These are phyloP conservation scores for Eruca vesicaria DNA, from an alignment of 441 rosid genomes.

Conservation along the genomic window DNA sequence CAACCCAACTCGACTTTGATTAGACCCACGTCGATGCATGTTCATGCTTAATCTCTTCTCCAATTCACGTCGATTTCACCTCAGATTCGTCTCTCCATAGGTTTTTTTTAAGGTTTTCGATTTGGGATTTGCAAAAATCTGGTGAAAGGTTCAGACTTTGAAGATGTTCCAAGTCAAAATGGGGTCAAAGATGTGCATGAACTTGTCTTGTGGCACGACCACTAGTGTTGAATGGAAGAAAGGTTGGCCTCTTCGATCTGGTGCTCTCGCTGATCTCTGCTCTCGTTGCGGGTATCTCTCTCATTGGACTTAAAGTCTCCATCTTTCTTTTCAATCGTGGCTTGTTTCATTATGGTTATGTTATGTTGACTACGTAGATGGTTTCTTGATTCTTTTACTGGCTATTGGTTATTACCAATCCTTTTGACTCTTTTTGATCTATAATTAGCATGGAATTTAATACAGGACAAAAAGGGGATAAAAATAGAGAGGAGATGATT, in stretches of 20 bases:
- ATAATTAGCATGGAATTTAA: constrained; percentile 14
- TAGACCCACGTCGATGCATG: constrained; percentile 42
- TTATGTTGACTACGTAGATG: too few relatives aligned
- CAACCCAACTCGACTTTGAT: constrained; percentile 8
- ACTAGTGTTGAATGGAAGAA: constrained; percentile 69
- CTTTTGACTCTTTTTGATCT: constrained; percentile 7
- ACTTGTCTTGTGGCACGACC: constrained; percentile 58
- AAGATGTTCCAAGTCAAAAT: constrained; percentile 30
- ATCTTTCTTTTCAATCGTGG: constrained; percentile 5
- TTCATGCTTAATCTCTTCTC: background rate
- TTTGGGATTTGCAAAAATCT: constrained; percentile 12
- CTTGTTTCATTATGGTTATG: background rate
- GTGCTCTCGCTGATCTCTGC: constrained; percentile 78
- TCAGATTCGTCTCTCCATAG: constrained; percentile 33
- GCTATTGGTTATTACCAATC: background rate
- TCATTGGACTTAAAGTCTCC: background rate
- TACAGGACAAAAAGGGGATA: background rate
- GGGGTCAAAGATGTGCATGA: constrained; percentile 76
- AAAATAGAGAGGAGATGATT: background rate
- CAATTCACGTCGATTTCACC: constrained; percentile 30
- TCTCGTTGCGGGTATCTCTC: constrained; percentile 72
- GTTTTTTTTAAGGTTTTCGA: constrained; percentile 36
- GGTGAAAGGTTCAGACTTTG: background rate
- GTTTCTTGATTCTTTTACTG: background rate
- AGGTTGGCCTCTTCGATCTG: constrained; percentile 93